phyloP scores from a whole-genome alignment of 805 yeast genomes.

The Komagataella mondaviorum region DNA sequence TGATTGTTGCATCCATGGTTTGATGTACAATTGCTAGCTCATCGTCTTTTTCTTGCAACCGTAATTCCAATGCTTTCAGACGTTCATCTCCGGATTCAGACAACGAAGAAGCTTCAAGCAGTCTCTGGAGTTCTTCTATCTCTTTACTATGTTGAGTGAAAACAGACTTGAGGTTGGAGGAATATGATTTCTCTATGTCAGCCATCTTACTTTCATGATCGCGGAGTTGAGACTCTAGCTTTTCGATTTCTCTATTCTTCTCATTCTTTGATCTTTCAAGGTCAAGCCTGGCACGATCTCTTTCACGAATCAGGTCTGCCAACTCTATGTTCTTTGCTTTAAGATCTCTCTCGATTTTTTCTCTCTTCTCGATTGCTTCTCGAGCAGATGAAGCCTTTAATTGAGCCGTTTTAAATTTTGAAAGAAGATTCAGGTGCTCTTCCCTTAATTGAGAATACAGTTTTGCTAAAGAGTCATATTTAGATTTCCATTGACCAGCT shows the following conservation, averaged over 20 bases:
- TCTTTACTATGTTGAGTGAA: slow-evolving; percentile 54
- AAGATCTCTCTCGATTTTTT: slow-evolving; percentile 67
- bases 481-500: slow-evolving; percentile 63
- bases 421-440: slow-evolving; percentile 71
- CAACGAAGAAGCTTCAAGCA: slow-evolving; percentile 14
- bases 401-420: slow-evolving; percentile 69
- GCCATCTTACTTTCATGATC: slow-evolving; percentile 44
- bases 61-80: slow-evolving; percentile 23
- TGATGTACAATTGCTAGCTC: slow-evolving; percentile 72
- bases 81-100: slow-evolving; percentile 8
- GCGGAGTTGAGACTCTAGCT: slow-evolving; percentile 48
- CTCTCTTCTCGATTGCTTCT: slow-evolving; percentile 77
- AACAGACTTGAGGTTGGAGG: slow-evolving; percentile 46
- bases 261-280: slow-evolving; percentile 56
- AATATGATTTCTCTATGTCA: slow-evolving; percentile 47
- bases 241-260: slow-evolving; percentile 52
- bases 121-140: slow-evolving; percentile 32
- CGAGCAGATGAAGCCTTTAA: slow-evolving; percentile 83
- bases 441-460: slow-evolving; percentile 83
- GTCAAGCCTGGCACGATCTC: slow-evolving; percentile 80
- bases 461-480: slow-evolving; percentile 82
- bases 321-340: slow-evolving; percentile 78
- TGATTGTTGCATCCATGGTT: slow-evolving; percentile 60
- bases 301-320: slow-evolving; percentile 79
- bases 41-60: slow-evolving; percentile 54